Conservation (phyloP, 495 filamentous ascomycete genomes). For the Aspergillus nidulans region DNA sequence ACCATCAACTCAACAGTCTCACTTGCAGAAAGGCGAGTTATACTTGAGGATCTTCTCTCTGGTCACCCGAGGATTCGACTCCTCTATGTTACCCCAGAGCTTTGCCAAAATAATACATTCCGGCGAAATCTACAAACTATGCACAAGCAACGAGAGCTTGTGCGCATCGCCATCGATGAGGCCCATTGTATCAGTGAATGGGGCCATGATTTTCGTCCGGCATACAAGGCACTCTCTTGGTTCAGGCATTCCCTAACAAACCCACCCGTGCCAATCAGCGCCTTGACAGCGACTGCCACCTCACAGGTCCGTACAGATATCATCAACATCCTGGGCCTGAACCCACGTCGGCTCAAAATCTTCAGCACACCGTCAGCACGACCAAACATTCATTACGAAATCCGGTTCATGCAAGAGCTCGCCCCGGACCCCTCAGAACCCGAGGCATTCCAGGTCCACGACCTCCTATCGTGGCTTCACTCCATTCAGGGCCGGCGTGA, state of each 20-base stretch:
- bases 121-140: constrained; percentile 67
- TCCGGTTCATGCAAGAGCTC: constrained; percentile 71
- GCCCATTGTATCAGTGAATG: constrained; percentile 97
- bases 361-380: constrained; percentile 79
- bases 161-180: constrained; percentile 86
- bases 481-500: constrained; percentile 61
- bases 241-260: constrained; percentile 73
- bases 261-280: constrained; percentile 82
- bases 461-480: constrained; percentile 69
- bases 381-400: constrained; percentile 86
- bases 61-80: constrained; percentile 81
- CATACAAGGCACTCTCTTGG: constrained; percentile 84
- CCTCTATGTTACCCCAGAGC: constrained; percentile 90
- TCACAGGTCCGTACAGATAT: constrained; percentile 73
- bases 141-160: constrained; percentile 76
- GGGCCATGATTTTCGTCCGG: constrained; percentile 95
- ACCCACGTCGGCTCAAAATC: constrained; percentile 54
- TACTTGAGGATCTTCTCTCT: constrained; percentile 75
- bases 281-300: constrained; percentile 88
- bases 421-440: constrained; percentile 23
- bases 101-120: constrained; percentile 74
- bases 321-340: constrained; percentile 65
- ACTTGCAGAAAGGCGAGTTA: constrained; percentile 55
- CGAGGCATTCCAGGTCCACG: constrained; percentile 51
- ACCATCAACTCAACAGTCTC: constrained; percentile 82